These are phyloP conservation scores for Yarrowia hollandica DNA, from an alignment of 805 yeast genomes.

Conservation along the genomic window DNA sequence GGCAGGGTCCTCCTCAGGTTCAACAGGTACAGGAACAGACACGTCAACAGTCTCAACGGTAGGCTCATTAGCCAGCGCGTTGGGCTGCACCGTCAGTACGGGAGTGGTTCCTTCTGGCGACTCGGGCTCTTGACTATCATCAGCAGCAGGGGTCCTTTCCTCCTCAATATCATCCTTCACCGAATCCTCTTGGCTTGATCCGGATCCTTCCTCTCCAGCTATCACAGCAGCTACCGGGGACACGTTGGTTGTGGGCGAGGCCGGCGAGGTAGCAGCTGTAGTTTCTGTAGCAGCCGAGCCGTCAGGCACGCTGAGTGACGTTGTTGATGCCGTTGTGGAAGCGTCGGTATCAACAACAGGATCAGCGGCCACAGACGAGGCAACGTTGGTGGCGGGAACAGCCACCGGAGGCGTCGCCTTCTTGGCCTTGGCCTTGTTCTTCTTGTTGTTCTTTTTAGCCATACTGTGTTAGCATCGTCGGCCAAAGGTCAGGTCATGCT, in stretches of 20 bases:
- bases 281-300: constrained; percentile 9
- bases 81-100: constrained; percentile 8
- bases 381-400: constrained; percentile 4
- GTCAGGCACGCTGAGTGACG: constrained; percentile 7
- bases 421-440: constrained; percentile 23
- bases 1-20: constrained; percentile 27
- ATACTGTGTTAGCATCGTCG: constrained; percentile 28
- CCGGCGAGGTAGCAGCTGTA: not conserved
- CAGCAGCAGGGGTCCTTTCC: not conserved
- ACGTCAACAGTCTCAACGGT: not conserved
- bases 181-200: not conserved
- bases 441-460: constrained; percentile 27
- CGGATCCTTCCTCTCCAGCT: not conserved
- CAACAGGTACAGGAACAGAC: constrained; percentile 19
- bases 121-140: not conserved
- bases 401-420: constrained; percentile 3
- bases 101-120: constrained; percentile 22
- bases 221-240: not conserved
- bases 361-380: constrained; percentile 4
- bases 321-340: not conserved
- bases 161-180: not conserved
- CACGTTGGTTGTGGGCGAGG: constrained; percentile 2
- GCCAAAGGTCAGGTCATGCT: too few relatives aligned
- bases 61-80: constrained; percentile 15
- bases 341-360: not conserved